phyloP scores from a whole-genome alignment of 1,139 yeast genomes.

The Blastobotrys petasosporus region DNA sequence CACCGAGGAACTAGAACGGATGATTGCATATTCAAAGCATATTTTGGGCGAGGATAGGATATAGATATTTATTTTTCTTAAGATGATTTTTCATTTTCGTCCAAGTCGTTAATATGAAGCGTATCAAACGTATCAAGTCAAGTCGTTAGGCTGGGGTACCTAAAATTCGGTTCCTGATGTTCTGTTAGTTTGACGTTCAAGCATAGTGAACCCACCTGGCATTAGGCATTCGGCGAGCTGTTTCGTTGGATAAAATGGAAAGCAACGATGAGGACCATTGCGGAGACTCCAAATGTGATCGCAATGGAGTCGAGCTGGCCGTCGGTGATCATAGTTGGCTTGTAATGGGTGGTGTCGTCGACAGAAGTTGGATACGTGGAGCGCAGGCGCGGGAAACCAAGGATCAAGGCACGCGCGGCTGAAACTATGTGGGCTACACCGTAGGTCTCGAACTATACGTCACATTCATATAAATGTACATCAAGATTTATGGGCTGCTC shows the following conservation, averaged over 20 bases:
- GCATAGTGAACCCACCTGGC: neutral
- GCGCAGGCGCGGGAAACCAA: neutral
- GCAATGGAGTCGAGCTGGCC: constrained; percentile 69
- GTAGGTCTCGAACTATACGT: too few species aligned
- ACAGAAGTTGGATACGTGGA: constrained; percentile 2
- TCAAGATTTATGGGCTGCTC: too few species aligned
- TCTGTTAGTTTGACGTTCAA: too few species aligned
- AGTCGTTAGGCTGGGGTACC: too few species aligned
- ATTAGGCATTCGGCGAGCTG: neutral
- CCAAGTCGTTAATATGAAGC: too few species aligned
- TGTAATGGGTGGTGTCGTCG: neutral
- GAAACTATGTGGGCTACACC: neutral
- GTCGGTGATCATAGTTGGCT: constrained; percentile 64
- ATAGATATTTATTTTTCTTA: neutral
- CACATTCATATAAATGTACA: too few species aligned
- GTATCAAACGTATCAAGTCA: too few species aligned
- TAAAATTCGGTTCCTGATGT: too few species aligned
- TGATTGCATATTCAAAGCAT: constrained; percentile 37
- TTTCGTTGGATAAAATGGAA: constrained; percentile 48
- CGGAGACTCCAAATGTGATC: constrained; percentile 65
- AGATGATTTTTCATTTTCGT: neutral
- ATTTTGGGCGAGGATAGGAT: constrained; percentile 41
- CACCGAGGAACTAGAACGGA: constrained; percentile 39
- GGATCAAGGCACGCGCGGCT: neutral
- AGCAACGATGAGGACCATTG: constrained; percentile 63